Evolutionary conservation across 2,329 filamentous ascomycete genomes (phyloP), one percentile per base, ranked within the genome.

Genomic region (Teratosphaeria epicoccoides): DNA sequence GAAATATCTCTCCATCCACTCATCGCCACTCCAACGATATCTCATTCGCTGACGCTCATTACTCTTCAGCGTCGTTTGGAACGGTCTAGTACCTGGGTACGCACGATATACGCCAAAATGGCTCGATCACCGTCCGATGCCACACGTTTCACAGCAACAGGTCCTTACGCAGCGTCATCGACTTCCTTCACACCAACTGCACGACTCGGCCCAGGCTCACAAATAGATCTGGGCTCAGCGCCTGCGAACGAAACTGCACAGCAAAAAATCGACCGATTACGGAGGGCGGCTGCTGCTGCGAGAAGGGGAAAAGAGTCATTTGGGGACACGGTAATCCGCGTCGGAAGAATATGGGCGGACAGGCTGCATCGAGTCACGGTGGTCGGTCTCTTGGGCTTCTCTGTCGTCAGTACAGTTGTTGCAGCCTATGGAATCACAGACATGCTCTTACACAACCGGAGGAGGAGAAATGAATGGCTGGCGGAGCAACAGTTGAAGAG

Each of bases 121-220:
- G 77, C 84, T 55, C 83, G 85, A 66, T 87, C 81, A 71, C 83
- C 86, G 67, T 81, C 80, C 62, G 87, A 90, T 68, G 87, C 87
- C 59, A 93, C 87, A 63, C 83, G 86, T 66, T 93, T 87, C 70
- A 87, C 83, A 14, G 73, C 82, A 24, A 85, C 81, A 17, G 81
- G 77, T 55, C 82, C 82, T 29, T 85, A 88, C 71, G 86, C 85
- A 61, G 77, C 78, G 58, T 80, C 81, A 59, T 86, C 85, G 66
- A 69, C 76, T 43, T 53, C 53, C 49, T 68, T 73, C 55, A 64
- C 66, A 52, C 67, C 68, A 53, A 61, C 55, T 44, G 50, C 55
- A 43, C 25, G 52, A 51, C 26, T 54, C 29, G 43, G 54, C 9
- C 49, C 55, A 26, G 56, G 54, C 52, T 58, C 60, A 33, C 61